Base-by-base conservation (phyloP, 208 protist genomes). In the Leishmania braziliensis region DNA sequence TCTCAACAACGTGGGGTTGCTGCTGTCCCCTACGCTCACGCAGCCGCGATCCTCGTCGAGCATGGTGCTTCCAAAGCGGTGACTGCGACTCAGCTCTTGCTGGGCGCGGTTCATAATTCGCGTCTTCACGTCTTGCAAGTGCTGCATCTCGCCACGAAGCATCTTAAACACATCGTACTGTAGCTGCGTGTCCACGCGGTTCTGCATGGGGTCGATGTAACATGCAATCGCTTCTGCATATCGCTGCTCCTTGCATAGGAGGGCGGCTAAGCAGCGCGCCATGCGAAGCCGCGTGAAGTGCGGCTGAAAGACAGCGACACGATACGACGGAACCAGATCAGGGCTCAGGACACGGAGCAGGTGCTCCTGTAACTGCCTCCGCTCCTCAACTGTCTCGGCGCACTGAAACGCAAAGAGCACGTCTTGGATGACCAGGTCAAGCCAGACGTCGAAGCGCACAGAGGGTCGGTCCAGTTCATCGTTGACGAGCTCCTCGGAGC, bases 171-270 rank as follows among this genome's bases (percentile, higher is more conserved):
- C 86, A 66, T 87, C 88, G 53, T 85, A 79, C 10, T 85, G 75
- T 46, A 97, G 84, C 16, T 65, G 75, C 54, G 84, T 39, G 70
- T 97, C 92, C 2, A 84, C 51, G 14, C 63, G 36, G 62, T 90
- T 89, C 75, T 88, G 84, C 54, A 86, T 87, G 36, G 83, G 86
- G 62, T 91, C 83, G 46, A 93, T 77, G 86, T 90, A 95, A 78
- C 87, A 90, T 68, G 90, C 86, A 72, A 97, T 95, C 20, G 88
- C 90, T 39, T 92, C 87, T 6, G n/a, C 62, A 70, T 91, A 97
- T 46, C 90, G 69, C 43, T 79, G 77, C 43, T 90, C 83, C 18
- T 80, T 75, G 77, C 84, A 92, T 29, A 87, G 65, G 26, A 97
- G 71, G 26, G 88, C 87, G 5, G 92, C 90, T 48, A 93, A 78